These are phyloP conservation scores for Lolium rigidum DNA, from an alignment of 176 grass and related monocot genomes.

Conservation along the genomic window DNA sequence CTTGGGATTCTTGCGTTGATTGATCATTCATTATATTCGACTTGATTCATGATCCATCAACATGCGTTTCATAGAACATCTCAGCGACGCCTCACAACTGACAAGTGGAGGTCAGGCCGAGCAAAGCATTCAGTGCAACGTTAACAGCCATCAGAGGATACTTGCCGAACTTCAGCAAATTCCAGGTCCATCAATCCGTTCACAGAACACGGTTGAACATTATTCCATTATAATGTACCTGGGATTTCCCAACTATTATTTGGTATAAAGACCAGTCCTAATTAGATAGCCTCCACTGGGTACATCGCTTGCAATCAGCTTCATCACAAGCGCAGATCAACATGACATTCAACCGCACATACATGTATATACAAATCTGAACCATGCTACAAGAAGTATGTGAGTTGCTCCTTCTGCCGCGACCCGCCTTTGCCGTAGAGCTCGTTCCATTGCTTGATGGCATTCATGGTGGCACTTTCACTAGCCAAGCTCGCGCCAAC, in stretches of 20 bases:
- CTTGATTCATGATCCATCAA: neutral
- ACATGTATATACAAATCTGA: constrained; percentile 10
- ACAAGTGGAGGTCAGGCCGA: too few species aligned
- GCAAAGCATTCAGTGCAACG: too few species aligned
- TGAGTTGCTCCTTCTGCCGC: constrained; percentile 66
- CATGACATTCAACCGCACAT: constrained; percentile 11
- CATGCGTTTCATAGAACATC: too few species aligned
- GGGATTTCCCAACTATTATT: neutral
- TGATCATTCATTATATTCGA: neutral
- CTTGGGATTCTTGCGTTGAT: neutral
- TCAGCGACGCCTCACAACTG: too few species aligned
- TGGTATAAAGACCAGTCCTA: neutral
- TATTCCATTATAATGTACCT: constrained; percentile 8
- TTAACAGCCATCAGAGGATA: too few species aligned
- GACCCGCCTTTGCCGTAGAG: constrained; percentile 86
- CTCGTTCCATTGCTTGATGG: constrained; percentile 87
- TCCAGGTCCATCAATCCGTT: neutral
- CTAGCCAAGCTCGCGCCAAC: constrained; percentile 68
- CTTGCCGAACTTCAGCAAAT: too few species aligned
- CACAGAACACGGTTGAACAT: constrained; percentile 25
- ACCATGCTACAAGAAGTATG: constrained; percentile 80
- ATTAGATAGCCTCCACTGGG: neutral
- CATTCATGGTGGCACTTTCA: constrained; percentile 67
- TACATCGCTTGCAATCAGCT: neutral
- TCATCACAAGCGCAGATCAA: neutral